phyloP scores from a whole-genome alignment of 2,329 filamentous ascomycete species.

The Xylaria sp. region DNA sequence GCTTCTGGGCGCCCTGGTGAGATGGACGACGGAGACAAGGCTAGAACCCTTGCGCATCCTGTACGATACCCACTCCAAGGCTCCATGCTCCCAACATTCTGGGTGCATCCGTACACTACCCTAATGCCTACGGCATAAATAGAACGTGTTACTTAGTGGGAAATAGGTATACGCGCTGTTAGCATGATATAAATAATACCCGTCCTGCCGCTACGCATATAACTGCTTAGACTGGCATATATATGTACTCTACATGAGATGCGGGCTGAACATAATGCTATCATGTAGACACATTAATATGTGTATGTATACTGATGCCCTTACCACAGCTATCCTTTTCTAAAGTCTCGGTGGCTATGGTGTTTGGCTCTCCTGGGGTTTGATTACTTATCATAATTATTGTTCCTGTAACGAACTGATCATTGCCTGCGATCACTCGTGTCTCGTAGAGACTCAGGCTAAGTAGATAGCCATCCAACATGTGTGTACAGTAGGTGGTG shows the following conservation, averaged over 20 bases:
- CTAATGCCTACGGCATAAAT: conserved; percentile 30
- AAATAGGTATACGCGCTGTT: conserved; percentile 15
- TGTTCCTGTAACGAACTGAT: not conserved
- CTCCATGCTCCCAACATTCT: conserved; percentile 43
- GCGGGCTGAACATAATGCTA: not conserved
- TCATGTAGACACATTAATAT: not conserved
- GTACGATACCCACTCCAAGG: conserved; percentile 33
- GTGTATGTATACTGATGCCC: not conserved
- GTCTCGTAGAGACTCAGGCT: conserved; percentile 29
- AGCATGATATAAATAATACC: conserved; percentile 23
- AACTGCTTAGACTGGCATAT: not conserved
- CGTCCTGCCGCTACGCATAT: not conserved
- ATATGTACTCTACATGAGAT: too few relatives aligned
- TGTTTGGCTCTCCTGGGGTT: too few relatives aligned
- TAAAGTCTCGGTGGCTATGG: too few relatives aligned
- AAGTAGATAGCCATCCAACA: too few relatives aligned
- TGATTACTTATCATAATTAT: not conserved
- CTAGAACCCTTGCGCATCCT: conserved; percentile 41
- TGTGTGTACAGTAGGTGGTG: too few relatives aligned
- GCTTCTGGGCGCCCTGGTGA: conserved; percentile 4
- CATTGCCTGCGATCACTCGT: conserved; percentile 8
- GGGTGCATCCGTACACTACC: conserved; percentile 35
- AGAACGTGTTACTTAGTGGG: conserved; percentile 25
- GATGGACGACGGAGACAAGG: conserved; percentile 33
- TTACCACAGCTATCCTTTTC: too few relatives aligned